Evolutionary conservation across 2,329 filamentous ascomycete species (phyloP), one percentile per base, ranked within the genome.

Genomic region (Lasiodiplodia sp.): DNA sequence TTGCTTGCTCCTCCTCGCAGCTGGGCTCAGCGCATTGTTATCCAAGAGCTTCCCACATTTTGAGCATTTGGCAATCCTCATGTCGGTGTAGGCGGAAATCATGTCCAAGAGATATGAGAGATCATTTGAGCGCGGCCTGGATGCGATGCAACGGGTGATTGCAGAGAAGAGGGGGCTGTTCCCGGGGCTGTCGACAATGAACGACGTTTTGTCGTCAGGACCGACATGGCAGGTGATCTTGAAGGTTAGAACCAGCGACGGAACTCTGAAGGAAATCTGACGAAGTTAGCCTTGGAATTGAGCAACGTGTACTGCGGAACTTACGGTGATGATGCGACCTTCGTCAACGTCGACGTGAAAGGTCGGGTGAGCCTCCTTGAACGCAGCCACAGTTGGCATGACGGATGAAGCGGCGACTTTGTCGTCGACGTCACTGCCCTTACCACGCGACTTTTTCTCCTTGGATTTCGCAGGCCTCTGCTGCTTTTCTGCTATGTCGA

Each of bases 51-150:
- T 75, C 3, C 60, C 69, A 68, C 79, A 81, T 71, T 77, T 78
- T 14, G 73, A 74, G 70, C 79, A 81, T 4, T 69, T 71, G 18
- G 68, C 71, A 49, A 71, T 73, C 68, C 75, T 76, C 31, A 76
- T 70, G 12, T 71, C 75, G 57, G 76, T 79, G 69, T 80, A 81
- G n/a, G 78, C 76, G 38, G 74, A 74, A 70, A 81, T 78, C 79
- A 81, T 81, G 69, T 79, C 75, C 75, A 81, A 70, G 18, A 79
- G 66, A 71, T 75, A 71, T 40, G 69, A 72, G 47, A 81, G 67
- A 69, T 79, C 75, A 40, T 77, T 75, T 62, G 74, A 23, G 2
- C 73, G 70, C 53, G 77, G 74, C 40, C 79, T 73, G 69, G 76
- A 77, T 40, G 73, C 72, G 11, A 81, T 69, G 47, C 76, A 80